These are phyloP conservation scores for Candida odintsovae DNA, from an alignment of 805 yeast species.

Conservation along the genomic window DNA sequence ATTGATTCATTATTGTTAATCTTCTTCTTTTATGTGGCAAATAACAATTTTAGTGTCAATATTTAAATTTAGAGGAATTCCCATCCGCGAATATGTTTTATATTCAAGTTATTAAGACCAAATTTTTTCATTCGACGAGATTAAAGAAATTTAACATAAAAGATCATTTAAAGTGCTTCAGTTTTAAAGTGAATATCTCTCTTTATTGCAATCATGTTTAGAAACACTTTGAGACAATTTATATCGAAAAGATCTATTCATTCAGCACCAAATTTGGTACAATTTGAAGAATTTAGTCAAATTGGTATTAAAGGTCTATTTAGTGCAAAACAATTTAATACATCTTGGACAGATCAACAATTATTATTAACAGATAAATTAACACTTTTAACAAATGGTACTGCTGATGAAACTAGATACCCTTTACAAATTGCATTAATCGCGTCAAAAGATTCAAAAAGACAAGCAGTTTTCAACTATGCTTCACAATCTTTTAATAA, in stretches of 20 bases:
- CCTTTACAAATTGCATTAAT: slow-evolving; percentile 67
- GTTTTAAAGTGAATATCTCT: not conserved
- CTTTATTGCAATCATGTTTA: no score
- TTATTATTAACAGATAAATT: slow-evolving; percentile 52
- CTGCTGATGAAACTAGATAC: slow-evolving; percentile 67
- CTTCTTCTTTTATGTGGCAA: not conserved
- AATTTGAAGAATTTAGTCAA: not conserved
- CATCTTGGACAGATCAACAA: slow-evolving; percentile 83
- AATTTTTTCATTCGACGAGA: no score
- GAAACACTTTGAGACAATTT: not conserved
- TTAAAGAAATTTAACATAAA: no score
- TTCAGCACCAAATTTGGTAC: slow-evolving; percentile 50
- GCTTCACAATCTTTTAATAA: slow-evolving; percentile 93
- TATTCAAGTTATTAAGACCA: no score
- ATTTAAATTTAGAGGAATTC: no score
- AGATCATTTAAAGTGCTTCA: no score
- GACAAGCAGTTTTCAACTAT: slow-evolving; percentile 69
- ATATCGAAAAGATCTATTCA: slow-evolving; percentile 36
- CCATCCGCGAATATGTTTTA: no score
- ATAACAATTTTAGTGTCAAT: no score
- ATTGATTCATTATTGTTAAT: not conserved
- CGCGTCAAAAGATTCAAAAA: slow-evolving; percentile 60
- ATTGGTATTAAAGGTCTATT: slow-evolving; percentile 62
- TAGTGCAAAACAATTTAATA: slow-evolving; percentile 57
- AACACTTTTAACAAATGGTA: slow-evolving; percentile 64